phyloP scores from a whole-genome alignment of 139 green algal species.

The Picochlorum sp. region DNA sequence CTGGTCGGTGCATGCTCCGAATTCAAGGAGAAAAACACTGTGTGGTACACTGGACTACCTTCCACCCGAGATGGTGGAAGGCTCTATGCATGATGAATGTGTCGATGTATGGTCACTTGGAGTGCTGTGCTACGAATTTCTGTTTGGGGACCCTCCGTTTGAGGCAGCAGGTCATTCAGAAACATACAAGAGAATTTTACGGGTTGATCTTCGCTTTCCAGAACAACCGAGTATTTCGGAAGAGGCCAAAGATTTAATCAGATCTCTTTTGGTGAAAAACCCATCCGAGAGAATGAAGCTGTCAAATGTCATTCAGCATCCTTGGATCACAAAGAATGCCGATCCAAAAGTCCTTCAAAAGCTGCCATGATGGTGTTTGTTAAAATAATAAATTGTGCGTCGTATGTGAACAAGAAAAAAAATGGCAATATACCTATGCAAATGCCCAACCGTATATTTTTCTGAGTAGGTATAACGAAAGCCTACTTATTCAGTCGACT shows the following conservation, averaged over 20 bases:
- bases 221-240: slow-evolving; percentile 36
- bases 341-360: slow-evolving; percentile 22
- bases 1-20: slow-evolving; percentile 94
- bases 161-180: slow-evolving; percentile 77
- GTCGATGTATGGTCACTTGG: slow-evolving; percentile 83
- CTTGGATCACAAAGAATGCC: slow-evolving; percentile 72
- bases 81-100: slow-evolving; percentile 42
- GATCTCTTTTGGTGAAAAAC: slow-evolving; percentile 70
- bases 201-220: slow-evolving; percentile 83
- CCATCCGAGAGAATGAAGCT: slow-evolving; percentile 60
- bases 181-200: slow-evolving; percentile 81
- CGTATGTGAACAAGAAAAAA: no score
- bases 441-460: no score
- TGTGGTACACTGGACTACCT: slow-evolving; percentile 99
- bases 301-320: slow-evolving; percentile 62
- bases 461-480: no score
- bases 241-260: slow-evolving; percentile 79
- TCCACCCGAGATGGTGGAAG: slow-evolving; percentile 94
- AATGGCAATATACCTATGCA: no score
- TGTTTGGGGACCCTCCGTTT: slow-evolving; percentile 88
- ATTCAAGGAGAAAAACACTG: slow-evolving; percentile 81
- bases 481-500: no score
- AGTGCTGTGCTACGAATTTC: slow-evolving; percentile 95
- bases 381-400: neutral
- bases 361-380: neutral